Evolutionary conservation across 2,329 filamentous ascomycete genomes (phyloP).

Genomic region (Cordyceps farinosa): DNA sequence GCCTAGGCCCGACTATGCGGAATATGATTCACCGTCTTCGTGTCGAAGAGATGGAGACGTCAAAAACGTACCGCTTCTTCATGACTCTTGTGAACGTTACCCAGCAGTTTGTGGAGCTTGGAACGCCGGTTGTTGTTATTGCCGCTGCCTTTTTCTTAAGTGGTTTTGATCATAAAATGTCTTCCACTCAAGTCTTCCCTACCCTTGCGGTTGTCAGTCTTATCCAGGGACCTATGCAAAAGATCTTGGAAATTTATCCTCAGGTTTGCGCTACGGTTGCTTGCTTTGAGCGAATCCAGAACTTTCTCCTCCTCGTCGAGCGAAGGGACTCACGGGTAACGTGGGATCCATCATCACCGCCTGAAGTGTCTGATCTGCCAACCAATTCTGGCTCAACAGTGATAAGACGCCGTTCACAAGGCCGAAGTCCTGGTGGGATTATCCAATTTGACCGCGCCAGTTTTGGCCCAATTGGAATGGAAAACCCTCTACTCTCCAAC

Average conservation of each 20-base stretch:
- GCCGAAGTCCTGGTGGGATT: background rate
- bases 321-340: background rate
- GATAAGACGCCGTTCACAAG: background rate
- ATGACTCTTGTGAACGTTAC: background rate
- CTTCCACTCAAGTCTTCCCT: background rate
- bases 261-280: background rate
- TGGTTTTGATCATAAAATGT: background rate
- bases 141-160: conserved; percentile 5
- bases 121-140: background rate
- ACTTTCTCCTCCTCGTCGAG: background rate
- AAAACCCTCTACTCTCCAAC: background rate
- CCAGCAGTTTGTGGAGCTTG: background rate
- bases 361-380: background rate
- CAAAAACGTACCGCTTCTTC: background rate
- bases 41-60: background rate
- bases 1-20: background rate
- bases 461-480: background rate
- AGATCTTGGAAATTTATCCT: background rate
- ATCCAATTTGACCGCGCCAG: background rate
- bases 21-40: background rate
- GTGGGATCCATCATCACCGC: background rate
- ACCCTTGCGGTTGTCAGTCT: background rate
- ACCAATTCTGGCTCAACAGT: background rate
- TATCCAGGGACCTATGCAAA: background rate
- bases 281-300: background rate